These are phyloP conservation scores for Petunia hybrid DNA, from an alignment of 305 asterid genomes.

Conservation along the genomic window DNA sequence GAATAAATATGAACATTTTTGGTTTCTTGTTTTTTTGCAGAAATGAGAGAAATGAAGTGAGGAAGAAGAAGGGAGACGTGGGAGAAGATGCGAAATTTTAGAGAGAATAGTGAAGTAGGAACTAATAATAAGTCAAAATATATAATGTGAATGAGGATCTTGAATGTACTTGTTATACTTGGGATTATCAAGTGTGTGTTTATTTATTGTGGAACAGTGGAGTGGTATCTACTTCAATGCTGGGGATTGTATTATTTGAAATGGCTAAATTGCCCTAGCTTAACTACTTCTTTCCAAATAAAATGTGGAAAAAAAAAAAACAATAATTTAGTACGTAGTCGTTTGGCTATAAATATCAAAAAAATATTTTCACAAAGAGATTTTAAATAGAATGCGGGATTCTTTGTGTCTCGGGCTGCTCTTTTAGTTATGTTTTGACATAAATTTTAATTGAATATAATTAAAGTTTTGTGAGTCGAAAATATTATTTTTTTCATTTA, in stretches of 20 bases:
- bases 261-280: background rate
- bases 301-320: background rate
- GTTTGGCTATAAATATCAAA: too few species aligned
- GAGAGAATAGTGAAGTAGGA: background rate
- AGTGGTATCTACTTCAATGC: conserved; percentile 30
- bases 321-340: too few species aligned
- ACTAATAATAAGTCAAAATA: background rate
- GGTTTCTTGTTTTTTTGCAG: background rate
- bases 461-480: too few species aligned
- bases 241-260: background rate
- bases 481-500: too few species aligned
- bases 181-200: conserved; percentile 22
- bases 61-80: background rate
- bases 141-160: background rate
- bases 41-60: background rate
- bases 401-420: too few species aligned
- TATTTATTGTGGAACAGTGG: conserved; percentile 14
- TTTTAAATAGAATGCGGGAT: too few species aligned
- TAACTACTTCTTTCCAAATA: background rate
- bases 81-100: background rate
- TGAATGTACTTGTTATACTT: background rate
- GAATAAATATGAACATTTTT: conserved; percentile 13
- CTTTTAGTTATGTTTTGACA: too few species aligned
- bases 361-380: too few species aligned
- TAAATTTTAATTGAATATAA: too few species aligned